Base-by-base conservation (phyloP, 2,329 filamentous ascomycete species). In the Zarea fungicola region DNA sequence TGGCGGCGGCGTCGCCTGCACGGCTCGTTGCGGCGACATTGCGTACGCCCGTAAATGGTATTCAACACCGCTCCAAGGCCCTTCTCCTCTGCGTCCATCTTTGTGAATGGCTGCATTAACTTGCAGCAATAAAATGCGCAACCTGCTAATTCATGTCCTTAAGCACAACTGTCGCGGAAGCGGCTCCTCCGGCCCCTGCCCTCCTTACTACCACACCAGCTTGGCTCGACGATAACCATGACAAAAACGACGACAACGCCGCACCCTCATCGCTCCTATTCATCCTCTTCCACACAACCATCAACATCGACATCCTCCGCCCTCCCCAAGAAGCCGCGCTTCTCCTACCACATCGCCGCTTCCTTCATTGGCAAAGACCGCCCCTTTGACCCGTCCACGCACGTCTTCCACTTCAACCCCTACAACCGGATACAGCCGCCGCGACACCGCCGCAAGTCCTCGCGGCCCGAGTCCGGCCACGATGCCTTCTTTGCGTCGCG, bases 401-500 rank as follows among this genome's bases (percentile, higher is more conserved):
- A 89, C 67, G 72, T 86, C 49, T 87, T 86, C 65, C 81, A 84
- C 61, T 91, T 89, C 70, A 82, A 85, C 55, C 81, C 81, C 1
- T 75, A 81, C 65, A 74, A 81, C 60, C 74, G 73, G 43, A 81
- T 78, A 55, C 77, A 76, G 52, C 74, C 72, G 52, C 73, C 73
- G 18, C 61, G 60, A 16, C 57, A 60, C 39, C 61, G 64, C 19
- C 63, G 62, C 28, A 61, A 55, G 43, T 63, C 65, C 28, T 60
- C 62, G 25, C 81, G 87, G 21, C 87, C 85, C 42, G 85, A 82
- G 51, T 93, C 87, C 43, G 93, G 93, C 14, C 91, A 99, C 68
- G 93, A 99, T 76, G 89, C 93, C 50, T 97, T 96, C 72, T 99
- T 99, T 68, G 85, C 93, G 58, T 81, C 86, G 62, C 81, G 84